phyloP scores from a whole-genome alignment of 23 red algal genomes.

The Gracilaria vermiculophylla region DNA sequence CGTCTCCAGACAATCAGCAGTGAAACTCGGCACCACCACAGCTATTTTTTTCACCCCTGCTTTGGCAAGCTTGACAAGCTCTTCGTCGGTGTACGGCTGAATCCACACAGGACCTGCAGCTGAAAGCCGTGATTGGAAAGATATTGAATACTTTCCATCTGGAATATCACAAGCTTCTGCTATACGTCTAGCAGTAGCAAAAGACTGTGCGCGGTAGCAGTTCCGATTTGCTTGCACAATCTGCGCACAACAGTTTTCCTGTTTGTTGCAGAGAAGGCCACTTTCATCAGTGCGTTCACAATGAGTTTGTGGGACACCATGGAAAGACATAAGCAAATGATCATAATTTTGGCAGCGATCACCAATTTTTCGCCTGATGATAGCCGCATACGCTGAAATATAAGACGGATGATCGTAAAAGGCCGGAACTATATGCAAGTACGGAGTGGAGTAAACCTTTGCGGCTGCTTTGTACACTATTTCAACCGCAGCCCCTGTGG shows the following conservation, averaged over 20 bases:
- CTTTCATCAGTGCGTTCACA: conserved; percentile 95
- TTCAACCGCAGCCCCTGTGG: conserved; percentile 91
- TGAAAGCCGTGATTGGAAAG: conserved; percentile 92
- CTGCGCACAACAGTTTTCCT: conserved; percentile 76
- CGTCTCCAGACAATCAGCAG: conserved; percentile 96
- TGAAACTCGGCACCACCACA: conserved; percentile 90
- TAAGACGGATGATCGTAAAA: conserved; percentile 98
- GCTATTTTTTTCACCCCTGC: conserved; percentile 85
- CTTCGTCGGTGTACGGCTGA: conserved; percentile 93
- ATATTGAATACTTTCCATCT: conserved; percentile 87
- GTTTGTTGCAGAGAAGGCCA: conserved; percentile 71
- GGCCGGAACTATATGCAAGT: conserved; percentile 94
- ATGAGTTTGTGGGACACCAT: conserved; percentile 92
- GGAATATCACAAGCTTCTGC: conserved; percentile 70
- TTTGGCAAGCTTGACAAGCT: conserved; percentile 74
- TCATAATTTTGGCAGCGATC: conserved; percentile 79
- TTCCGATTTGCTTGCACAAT: conserved; percentile 94
- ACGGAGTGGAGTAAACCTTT: conserved; percentile 90
- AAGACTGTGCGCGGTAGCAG: conserved; percentile 98
- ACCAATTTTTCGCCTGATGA: conserved; percentile 81
- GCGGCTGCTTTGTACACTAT: conserved; percentile 92
- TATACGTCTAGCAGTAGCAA: conserved; percentile 81
- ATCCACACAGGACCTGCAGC: conserved; percentile 98
- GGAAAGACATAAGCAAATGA: conserved; percentile 97
- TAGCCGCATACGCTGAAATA: conserved; percentile 71